Conservation (phyloP, 139 green algal species). For the Chlorella sp. region DNA sequence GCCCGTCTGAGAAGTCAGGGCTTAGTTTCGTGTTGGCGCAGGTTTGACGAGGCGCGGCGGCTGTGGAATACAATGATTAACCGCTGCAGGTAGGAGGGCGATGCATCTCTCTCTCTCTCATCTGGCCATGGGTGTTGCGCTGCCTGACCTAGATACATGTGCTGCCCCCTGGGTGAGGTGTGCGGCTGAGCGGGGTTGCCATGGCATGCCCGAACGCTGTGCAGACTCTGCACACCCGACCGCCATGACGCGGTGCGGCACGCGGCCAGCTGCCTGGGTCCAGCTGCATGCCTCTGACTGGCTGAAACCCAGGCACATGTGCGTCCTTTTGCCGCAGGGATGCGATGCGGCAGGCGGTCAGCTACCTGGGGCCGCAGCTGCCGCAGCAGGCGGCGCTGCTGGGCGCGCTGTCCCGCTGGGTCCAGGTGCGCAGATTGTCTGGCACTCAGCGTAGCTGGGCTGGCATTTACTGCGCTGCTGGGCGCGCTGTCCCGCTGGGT, state of each 20-base stretch:
- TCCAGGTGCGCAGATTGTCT: neutral
- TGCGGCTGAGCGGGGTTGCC: no score
- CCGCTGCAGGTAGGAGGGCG: neutral
- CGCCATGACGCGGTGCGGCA: no score
- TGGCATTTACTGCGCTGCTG: neutral
- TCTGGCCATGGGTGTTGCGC: no score
- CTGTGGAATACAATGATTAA: slow-evolving; percentile 12
- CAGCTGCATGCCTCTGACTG: no score
- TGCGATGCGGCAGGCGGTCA: slow-evolving; percentile 4
- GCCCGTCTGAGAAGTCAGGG: no score
- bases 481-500: neutral
- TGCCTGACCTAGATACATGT: no score
- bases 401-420: slow-evolving; percentile 1
- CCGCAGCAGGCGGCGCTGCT: neutral
- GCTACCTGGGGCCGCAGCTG: neutral
- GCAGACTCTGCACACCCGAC: no score
- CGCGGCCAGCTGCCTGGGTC: no score
- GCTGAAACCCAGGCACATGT: no score
- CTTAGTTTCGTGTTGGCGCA: neutral
- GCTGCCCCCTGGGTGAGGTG: no score
- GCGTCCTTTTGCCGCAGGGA: neutral
- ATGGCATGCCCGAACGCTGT: no score
- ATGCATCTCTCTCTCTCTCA: no score
- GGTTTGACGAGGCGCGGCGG: slow-evolving; percentile 16
- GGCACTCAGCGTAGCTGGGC: neutral